These are phyloP conservation scores for Penicillium griseofulvum DNA, from an alignment of 2,329 filamentous ascomycete species.

Conservation along the genomic window DNA sequence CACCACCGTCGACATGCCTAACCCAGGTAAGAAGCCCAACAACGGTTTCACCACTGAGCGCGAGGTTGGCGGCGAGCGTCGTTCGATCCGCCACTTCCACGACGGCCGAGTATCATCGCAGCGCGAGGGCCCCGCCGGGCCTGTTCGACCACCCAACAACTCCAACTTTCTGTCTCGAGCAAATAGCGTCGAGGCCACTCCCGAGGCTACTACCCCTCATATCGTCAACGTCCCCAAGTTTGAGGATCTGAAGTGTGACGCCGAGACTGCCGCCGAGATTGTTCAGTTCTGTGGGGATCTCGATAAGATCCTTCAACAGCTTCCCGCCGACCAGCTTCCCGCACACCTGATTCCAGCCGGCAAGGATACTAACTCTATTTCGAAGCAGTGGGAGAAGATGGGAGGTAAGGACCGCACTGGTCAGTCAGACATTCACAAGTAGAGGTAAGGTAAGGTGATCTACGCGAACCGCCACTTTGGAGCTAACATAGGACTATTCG, in stretches of 20 bases:
- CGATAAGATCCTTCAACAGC: background rate
- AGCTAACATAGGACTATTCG: background rate
- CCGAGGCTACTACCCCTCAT: background rate
- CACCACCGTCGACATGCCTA: background rate
- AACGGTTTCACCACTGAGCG: background rate
- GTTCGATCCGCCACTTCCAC: background rate
- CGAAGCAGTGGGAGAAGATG: background rate
- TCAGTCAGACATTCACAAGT: background rate
- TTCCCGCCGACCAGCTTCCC: background rate
- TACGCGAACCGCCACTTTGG: background rate
- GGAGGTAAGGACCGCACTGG: background rate
- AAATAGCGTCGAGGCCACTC: too few relatives aligned
- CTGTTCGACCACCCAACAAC: background rate
- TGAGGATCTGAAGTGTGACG: background rate
- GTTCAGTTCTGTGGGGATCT: background rate
- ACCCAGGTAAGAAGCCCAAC: background rate
- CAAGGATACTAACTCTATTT: background rate
- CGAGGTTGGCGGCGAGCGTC: background rate
- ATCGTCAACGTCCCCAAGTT: background rate
- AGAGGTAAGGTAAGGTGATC: background rate
- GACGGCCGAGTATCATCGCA: background rate
- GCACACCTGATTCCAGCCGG: too few relatives aligned
- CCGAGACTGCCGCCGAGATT: background rate
- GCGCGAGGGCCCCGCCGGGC: background rate
- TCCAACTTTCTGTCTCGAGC: too few relatives aligned